Evolutionary conservation across 768 basidiomycete species (phyloP).

Genomic region (Tylopilus rubrobrunneus): DNA sequence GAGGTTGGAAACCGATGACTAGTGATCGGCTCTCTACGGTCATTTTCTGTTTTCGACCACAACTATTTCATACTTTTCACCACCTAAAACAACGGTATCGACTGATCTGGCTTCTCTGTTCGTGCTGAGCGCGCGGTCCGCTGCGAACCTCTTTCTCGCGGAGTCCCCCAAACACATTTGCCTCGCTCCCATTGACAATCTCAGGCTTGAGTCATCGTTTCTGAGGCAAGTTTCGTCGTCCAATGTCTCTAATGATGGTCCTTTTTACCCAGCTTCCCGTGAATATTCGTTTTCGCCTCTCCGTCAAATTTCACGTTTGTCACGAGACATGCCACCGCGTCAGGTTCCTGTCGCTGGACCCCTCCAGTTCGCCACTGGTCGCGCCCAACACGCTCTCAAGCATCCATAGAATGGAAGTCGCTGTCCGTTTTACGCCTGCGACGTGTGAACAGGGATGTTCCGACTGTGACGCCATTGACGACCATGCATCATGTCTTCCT

Average conservation of each 20-base stretch:
- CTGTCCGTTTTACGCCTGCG: background rate
- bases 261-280: background rate
- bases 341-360: conserved; percentile 3
- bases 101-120: background rate
- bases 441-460: background rate
- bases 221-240: background rate
- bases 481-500: background rate
- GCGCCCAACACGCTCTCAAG: background rate
- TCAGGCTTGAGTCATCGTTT: background rate
- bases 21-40: background rate
- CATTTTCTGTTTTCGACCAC: conserved; percentile 10
- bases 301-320: background rate
- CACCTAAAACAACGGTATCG: background rate
- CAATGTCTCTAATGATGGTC: background rate
- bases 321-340: background rate
- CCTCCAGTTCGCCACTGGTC: background rate
- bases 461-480: background rate
- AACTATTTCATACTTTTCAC: conserved; percentile 4
- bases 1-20: conserved; percentile 20
- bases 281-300: background rate
- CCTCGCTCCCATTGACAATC: background rate
- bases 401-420: conserved; percentile 2
- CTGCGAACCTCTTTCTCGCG: background rate
- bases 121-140: background rate
- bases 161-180: background rate